Conservation (phyloP, 306 rosid species). For the Inga laurina region DNA sequence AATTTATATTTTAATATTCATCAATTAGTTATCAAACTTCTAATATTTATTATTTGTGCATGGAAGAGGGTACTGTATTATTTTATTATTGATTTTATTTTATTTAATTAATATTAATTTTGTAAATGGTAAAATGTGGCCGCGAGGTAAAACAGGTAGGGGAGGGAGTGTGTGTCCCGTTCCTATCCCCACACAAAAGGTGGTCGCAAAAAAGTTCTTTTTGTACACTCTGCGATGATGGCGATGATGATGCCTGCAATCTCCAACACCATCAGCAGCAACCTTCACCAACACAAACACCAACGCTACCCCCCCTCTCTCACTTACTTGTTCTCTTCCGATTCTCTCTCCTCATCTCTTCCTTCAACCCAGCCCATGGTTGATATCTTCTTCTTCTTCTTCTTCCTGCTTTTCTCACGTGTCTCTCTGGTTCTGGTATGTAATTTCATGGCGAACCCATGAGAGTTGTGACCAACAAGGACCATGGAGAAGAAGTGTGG, state of each 20-base stretch:
- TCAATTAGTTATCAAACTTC: not conserved
- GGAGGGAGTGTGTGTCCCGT: slow-evolving; percentile 41
- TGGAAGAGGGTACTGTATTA: too few relatives aligned
- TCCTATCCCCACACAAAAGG: slow-evolving; percentile 77
- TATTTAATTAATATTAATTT: not conserved
- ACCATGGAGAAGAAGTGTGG: slow-evolving; percentile 82
- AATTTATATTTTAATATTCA: too few relatives aligned
- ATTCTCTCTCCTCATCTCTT: slow-evolving; percentile 5
- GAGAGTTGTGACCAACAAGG: slow-evolving; percentile 32
- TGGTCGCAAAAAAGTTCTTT: slow-evolving; percentile 92
- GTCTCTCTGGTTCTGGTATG: not conserved
- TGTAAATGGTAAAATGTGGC: slow-evolving; percentile 5
- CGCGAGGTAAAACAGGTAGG: slow-evolving; percentile 13
- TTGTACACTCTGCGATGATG: slow-evolving; percentile 94
- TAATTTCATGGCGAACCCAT: slow-evolving; percentile 42
- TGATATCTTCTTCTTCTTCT: slow-evolving; percentile 13
- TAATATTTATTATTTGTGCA: too few relatives aligned
- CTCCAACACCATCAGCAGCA: slow-evolving; percentile 47
- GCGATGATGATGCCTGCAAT: slow-evolving; percentile 90
- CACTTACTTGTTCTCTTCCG: not conserved
- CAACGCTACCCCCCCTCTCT: slow-evolving; percentile 19
- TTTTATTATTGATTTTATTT: too few relatives aligned
- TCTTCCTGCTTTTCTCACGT: not conserved
- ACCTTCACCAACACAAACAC: slow-evolving; percentile 30
- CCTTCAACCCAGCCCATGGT: slow-evolving; percentile 26